Evolutionary conservation across 2,329 filamentous ascomycete genomes (phyloP), one percentile per base, ranked within the genome.

Genomic region (Aureobasidium subglaciale): DNA sequence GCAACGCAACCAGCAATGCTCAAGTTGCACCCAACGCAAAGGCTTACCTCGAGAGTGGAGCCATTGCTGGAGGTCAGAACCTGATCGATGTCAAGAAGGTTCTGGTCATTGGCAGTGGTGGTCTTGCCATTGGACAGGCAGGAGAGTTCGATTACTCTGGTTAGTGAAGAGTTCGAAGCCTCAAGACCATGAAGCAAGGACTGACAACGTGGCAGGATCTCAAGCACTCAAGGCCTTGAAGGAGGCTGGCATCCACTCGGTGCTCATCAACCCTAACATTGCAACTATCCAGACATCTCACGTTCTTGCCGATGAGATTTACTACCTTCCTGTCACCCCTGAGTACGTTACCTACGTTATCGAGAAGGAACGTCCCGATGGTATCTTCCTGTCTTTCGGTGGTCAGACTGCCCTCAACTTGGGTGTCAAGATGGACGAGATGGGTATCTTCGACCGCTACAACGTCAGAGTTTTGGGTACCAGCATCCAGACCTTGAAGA

Each of bases 131-230:
- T 82, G 92, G 92, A 61, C 92, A 97, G 75, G 92, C 92, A 62
- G 92, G 92, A 76, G 92, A 97, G 77, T 97, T 97, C 67, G 92
- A 97, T 75, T 97, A 97, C 74, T 97, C 93, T 72, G 92, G 90
- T 95, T 79, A 63, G 85, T 60, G 62, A 27, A 34, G 22, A 32
- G 22, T 6, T 15, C 22, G 13, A 16, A 41, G 42, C 18, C 18
- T 5, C 2, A 11, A 18, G 11, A 8, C n/a, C 1, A 20, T 18
- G 6, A 6, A n/a, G 13, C 13, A 16, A n/a, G 6, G 5, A 40
- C 50, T 59, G 16, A 57, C 56, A 41, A 15, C 0, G 10, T 4
- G 61, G 67, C 67, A 96, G 90, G 93, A 61, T 91, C 92, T 5
- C 93, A 97, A 78, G 93, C 93, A 55, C 80, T 99, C 60, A 97